Evolutionary conservation across 192 early-diverging fungal species (phyloP).

Genomic region (Mortierella hygrophila): DNA sequence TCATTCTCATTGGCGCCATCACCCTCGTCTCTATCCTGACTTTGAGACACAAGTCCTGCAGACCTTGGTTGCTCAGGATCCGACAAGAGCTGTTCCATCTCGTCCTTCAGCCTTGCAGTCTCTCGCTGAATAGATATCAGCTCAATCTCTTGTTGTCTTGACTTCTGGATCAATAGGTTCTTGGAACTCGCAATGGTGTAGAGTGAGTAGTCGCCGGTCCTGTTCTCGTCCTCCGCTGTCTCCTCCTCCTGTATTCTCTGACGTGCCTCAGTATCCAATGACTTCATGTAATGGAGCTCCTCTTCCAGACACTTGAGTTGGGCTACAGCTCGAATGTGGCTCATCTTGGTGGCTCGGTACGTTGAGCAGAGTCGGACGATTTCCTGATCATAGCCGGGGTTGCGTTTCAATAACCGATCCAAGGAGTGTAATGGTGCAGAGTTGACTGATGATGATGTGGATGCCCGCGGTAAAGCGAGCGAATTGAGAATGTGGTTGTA

Average conservation of each 20-base stretch:
- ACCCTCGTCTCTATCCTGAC: background rate
- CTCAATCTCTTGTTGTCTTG: conserved; percentile 45
- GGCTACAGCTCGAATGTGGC: conserved; percentile 43
- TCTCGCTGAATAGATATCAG: conserved; percentile 48
- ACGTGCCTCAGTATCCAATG: conserved; percentile 13
- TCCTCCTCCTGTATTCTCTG: conserved; percentile 5
- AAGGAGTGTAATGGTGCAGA: background rate
- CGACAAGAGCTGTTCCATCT: conserved; percentile 49
- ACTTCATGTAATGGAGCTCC: conserved; percentile 32
- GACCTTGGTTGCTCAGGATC: conserved; percentile 12
- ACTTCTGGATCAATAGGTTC: conserved; percentile 30
- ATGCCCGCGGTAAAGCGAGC: background rate
- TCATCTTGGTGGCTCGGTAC: conserved; percentile 55
- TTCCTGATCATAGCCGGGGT: conserved; percentile 29
- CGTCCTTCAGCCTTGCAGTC: conserved; percentile 20
- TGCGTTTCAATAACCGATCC: conserved; percentile 15
- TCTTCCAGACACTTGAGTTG: conserved; percentile 45
- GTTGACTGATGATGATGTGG: background rate
- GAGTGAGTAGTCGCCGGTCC: conserved; percentile 19
- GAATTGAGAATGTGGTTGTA: conserved; percentile 4
- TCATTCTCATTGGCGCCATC: background rate
- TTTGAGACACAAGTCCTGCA: background rate
- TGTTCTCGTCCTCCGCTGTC: background rate
- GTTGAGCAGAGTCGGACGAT: conserved; percentile 41
- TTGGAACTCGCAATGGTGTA: conserved; percentile 33